Evolutionary conservation across 2,329 filamentous ascomycete species (phyloP), one percentile per base, ranked within the genome.

Genomic region (Bertia moriformis): DNA sequence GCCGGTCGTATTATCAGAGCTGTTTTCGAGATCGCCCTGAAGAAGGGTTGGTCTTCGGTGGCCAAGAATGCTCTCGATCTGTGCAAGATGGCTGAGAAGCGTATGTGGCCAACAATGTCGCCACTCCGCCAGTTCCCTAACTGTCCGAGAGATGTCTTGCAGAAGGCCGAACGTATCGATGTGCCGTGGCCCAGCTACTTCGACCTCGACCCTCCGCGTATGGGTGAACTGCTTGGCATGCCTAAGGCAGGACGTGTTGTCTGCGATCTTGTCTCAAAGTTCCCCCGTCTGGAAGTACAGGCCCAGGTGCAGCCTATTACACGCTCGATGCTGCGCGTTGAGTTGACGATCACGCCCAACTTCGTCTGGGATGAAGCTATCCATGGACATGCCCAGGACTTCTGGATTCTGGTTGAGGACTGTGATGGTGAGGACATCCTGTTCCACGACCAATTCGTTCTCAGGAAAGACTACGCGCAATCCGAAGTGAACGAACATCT

Each of bases 21-120:
- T 0, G 81, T 98, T 38, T 98, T 96, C 48, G 93, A 98, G 61
- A 96, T 98, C 40, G 82, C 84, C n/a, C 63, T 98, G 47, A 93
- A 89, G 63, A 95, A 95, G 60, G 89, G 89, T 22, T 98, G 89
- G 89, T 78, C 91, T 1, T 81, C 78, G 14, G 91, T 96, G 3
- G 85, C 91, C 5, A 94, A 91, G 63, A 86, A 83, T 44, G 88
- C 91, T 1, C 67, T 98, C 32, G 85, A 94, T 50, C 71, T 98
- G 39, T 98, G 93, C 64, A 98, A 98, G 65, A 96, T 94, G 86
- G 91, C 89, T 0, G 91, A 98, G 65, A 94, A 94, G 68, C 75
- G 93, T 38, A 98, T 98, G 93, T 98, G 91, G 91, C 88, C 89
- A 13, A 96, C 89, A 4, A 98, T 96, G 91, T 85, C 86, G 27